Evolutionary conservation across 2,329 filamentous ascomycete species (phyloP), one percentile per base, ranked within the genome.

Genomic region (Penicillium italicum): DNA sequence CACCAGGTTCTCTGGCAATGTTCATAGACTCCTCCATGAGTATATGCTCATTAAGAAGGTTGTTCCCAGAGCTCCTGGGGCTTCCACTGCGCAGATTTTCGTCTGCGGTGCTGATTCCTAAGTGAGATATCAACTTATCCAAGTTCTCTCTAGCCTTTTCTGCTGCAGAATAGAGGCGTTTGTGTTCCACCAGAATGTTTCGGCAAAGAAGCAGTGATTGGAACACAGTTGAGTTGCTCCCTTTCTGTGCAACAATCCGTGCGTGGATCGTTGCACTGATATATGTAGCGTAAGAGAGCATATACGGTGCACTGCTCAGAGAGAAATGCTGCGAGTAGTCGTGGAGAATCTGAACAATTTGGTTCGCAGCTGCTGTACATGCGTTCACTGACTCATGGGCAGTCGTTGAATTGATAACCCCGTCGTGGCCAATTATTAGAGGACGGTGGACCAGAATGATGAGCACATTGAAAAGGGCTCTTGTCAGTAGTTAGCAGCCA

Each of bases 241-340:
- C 57, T 36, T 57, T 62, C 28, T 67, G 66, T 5, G 72, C 71
- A 9, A 80, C 79, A 22, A 80, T 79, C 1, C 80, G 77, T 0
- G 75, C 77, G 51, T 81, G 78, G 11, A 83, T 81, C 0, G 80
- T 83, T 0, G 79, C 80, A 16, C 76, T 76, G 4, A 82, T 80
- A 53, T 83, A 84, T 0, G 79, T 82, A 0, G 82, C 80, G 59
- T 84, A 84, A 0, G 79, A 80, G 2, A 84, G 76, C 12, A 78
- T 64, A 60, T 77, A 78, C 0, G 76, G 76, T 0, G 75, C 76
- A 1, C 72, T 70, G 0, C 71, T 71, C 3, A 79, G 66, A 2
- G 72, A 74, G 40, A 77, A 77, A 0, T 71, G 68, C n/a, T 69
- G 66, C 20, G 72, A 69, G 49, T 77, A 79, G 18, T 67, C 64